Percentiles rank a stretch among this genome's conserved stretches.
phyloP scores from a whole-genome alignment of 2,329 filamentous ascomycete genomes.

The Penicillium frequentans region DNA sequence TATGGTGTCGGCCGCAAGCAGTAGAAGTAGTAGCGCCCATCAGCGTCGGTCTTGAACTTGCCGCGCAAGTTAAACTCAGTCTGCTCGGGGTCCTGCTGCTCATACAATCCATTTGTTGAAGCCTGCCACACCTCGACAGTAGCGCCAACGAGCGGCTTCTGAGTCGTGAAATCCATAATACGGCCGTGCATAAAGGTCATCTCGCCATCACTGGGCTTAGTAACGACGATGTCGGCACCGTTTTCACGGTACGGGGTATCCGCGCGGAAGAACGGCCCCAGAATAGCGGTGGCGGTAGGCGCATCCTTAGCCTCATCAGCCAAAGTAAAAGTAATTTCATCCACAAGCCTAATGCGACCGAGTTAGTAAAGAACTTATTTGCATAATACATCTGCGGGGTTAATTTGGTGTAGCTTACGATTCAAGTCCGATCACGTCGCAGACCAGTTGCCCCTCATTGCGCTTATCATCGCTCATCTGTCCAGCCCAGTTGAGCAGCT shows the following conservation, averaged over 20 bases:
- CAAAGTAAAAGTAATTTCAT: slow-evolving; percentile 74
- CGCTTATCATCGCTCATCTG: slow-evolving; percentile 62
- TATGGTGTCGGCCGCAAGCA: slow-evolving; percentile 62
- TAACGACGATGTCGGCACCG: slow-evolving; percentile 64
- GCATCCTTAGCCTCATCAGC: slow-evolving; percentile 54
- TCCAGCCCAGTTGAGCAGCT: slow-evolving; percentile 62
- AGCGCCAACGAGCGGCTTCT: slow-evolving; percentile 64
- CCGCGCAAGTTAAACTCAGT: slow-evolving; percentile 73
- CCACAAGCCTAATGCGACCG: slow-evolving; percentile 56
- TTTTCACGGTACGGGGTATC: slow-evolving; percentile 70
- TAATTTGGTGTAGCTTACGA: slow-evolving; percentile 39
- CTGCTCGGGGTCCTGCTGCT: slow-evolving; percentile 72
- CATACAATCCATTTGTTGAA: slow-evolving; percentile 69
- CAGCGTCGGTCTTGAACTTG: slow-evolving; percentile 65
- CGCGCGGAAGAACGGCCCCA: slow-evolving; percentile 81
- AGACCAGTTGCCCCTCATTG: slow-evolving; percentile 63
- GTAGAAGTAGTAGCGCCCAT: slow-evolving; percentile 65
- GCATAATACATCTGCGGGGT: neutral
- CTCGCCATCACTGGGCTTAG: slow-evolving; percentile 51
- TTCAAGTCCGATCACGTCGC: slow-evolving; percentile 60
- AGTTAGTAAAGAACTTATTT: neutral
- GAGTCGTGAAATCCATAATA: slow-evolving; percentile 59
- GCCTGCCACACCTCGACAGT: slow-evolving; percentile 79
- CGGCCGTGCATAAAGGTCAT: slow-evolving; percentile 65
- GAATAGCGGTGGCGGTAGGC: slow-evolving; percentile 73